phyloP scores from a whole-genome alignment of 2,329 filamentous ascomycete genomes.

The Botrytis byssoidea region DNA sequence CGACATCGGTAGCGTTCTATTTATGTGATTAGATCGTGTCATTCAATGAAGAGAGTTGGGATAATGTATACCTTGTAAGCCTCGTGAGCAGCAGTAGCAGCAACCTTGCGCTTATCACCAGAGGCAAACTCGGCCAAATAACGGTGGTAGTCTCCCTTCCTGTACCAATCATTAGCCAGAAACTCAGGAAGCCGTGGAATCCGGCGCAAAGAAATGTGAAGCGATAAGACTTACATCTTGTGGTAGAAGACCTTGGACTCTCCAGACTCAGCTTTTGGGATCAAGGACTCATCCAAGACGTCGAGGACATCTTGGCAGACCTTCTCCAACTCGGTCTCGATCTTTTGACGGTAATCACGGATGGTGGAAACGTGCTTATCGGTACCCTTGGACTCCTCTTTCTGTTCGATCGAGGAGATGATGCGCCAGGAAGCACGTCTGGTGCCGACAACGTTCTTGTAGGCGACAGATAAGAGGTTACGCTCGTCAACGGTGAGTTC shows the following conservation, averaged over 20 bases:
- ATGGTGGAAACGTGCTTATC: conserved; percentile 94
- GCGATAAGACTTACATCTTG: conserved; percentile 79
- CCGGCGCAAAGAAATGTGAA: conserved; percentile 16
- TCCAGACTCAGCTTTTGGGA: conserved; percentile 92
- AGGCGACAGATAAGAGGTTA: conserved; percentile 96
- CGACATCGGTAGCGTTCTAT: conserved; percentile 94
- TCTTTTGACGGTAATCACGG: conserved; percentile 97
- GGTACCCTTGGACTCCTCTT: conserved; percentile 98
- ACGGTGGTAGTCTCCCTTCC: conserved; percentile 97
- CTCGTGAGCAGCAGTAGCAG: conserved; percentile 84
- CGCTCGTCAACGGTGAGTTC: conserved; percentile 94
- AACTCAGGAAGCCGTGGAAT: conserved; percentile 25
- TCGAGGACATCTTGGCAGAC: conserved; percentile 98
- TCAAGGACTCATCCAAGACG: conserved; percentile 88
- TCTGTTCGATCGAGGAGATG: conserved; percentile 99
- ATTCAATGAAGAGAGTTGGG: conserved; percentile 22
- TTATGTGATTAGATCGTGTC: conserved; percentile 18
- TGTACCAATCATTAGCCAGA: conserved; percentile 41
- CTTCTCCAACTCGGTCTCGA: conserved; percentile 94
- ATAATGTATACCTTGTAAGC: conserved; percentile 80
- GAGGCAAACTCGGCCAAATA: conserved; percentile 92
- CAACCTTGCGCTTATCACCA: conserved; percentile 87
- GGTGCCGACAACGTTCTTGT: conserved; percentile 99
- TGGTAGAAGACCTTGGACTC: conserved; percentile 99
- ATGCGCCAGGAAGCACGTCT: conserved; percentile 99